Percentiles rank a stretch among this genome's conserved stretches.
Evolutionary conservation across 2,329 filamentous ascomycete genomes (phyloP).

Genomic region (Cryphonectria japonica): DNA sequence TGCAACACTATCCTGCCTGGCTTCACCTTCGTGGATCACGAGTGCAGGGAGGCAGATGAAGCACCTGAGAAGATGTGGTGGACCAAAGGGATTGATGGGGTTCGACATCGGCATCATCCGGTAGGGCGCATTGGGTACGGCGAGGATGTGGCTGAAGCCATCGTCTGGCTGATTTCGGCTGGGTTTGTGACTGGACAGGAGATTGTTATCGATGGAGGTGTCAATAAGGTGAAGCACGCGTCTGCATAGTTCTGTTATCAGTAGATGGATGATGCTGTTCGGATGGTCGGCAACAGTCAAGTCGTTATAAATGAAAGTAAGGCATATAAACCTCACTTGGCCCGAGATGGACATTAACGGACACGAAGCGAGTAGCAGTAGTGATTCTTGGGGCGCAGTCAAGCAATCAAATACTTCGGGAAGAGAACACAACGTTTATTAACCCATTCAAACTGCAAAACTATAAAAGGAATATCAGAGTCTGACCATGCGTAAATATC

Average conservation of each 20-base stretch:
- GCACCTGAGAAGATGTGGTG: slow-evolving; percentile 44
- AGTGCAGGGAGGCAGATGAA: slow-evolving; percentile 49
- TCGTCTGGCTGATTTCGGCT: slow-evolving; percentile 41
- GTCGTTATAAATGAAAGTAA: neutral
- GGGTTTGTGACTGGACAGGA: slow-evolving; percentile 38
- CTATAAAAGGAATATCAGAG: neutral
- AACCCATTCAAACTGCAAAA: neutral
- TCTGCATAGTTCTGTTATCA: slow-evolving; percentile 18
- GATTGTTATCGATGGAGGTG: slow-evolving; percentile 36
- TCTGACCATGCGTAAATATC: neutral
- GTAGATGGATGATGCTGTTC: neutral
- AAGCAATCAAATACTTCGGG: neutral
- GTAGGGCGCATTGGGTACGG: slow-evolving; percentile 49
- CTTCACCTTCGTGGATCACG: slow-evolving; percentile 50
- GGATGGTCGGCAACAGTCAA: neutral
- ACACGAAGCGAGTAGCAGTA: neutral
- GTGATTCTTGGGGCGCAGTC: too few species aligned
- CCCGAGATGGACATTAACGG: neutral
- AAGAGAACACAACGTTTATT: neutral
- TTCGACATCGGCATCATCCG: slow-evolving; percentile 47
- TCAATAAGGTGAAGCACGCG: slow-evolving; percentile 34
- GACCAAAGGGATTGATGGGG: slow-evolving; percentile 40
- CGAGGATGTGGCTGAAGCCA: slow-evolving; percentile 49
- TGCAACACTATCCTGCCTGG: slow-evolving; percentile 49
- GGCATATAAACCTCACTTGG: neutral